Evolutionary conservation across 2,329 filamentous ascomycete species (phyloP).

Genomic region (Exophiala viscosa): DNA sequence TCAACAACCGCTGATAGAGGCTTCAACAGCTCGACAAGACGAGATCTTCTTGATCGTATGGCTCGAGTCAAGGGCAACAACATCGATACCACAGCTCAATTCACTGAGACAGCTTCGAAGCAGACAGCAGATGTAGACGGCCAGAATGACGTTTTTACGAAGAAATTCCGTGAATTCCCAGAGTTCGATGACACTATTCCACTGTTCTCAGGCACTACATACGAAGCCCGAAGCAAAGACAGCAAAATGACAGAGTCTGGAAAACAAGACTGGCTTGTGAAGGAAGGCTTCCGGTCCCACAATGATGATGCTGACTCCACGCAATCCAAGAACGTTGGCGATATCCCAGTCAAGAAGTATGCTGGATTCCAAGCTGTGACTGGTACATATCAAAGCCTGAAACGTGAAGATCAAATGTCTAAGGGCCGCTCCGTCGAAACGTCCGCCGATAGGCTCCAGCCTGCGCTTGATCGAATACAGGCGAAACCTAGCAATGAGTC

Average conservation of each 20-base stretch:
- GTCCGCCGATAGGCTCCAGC: slow-evolving; percentile 9
- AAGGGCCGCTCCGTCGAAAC: not conserved
- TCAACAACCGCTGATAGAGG: not conserved
- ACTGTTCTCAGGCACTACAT: slow-evolving; percentile 28
- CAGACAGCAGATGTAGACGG: not conserved
- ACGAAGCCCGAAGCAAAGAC: slow-evolving; percentile 14
- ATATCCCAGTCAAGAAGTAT: not conserved
- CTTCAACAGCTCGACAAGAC: slow-evolving; percentile 19
- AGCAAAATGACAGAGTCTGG: not conserved
- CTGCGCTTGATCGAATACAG: slow-evolving; percentile 21
- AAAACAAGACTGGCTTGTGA: slow-evolving; percentile 18
- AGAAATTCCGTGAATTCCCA: slow-evolving; percentile 9
- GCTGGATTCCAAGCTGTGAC: not conserved
- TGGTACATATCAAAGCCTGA: not conserved
- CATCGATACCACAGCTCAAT: slow-evolving; percentile 26
- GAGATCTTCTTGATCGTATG: slow-evolving; percentile 18
- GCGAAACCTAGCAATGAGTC: not conserved
- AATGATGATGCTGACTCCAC: not conserved
- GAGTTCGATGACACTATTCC: slow-evolving; percentile 22
- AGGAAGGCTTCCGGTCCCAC: slow-evolving; percentile 20
- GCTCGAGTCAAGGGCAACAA: slow-evolving; percentile 23
- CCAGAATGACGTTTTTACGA: not conserved
- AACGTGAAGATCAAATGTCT: not conserved
- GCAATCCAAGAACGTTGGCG: not conserved
- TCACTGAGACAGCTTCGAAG: slow-evolving; percentile 9